Percentiles rank a stretch among this genome's conserved stretches.
Evolutionary conservation across 2,329 filamentous ascomycete species (phyloP).

Genomic region (Penicillium sp.): DNA sequence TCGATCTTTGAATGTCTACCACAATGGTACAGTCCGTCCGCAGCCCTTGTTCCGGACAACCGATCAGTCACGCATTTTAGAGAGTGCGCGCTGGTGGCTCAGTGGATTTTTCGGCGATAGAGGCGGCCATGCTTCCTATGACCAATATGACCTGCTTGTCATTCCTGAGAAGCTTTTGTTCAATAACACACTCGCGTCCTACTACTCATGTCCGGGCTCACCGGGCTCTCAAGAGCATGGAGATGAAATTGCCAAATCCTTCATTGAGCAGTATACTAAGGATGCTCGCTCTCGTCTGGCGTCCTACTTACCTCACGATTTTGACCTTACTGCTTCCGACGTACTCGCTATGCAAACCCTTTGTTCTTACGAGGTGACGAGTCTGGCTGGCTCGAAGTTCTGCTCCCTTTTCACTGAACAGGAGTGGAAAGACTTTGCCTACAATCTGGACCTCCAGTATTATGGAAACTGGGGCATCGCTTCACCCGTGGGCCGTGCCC

Average conservation of each 20-base stretch:
- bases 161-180: conserved; percentile 53
- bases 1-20: conserved; percentile 38
- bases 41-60: conserved; percentile 57
- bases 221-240: too few species aligned
- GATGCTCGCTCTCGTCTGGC: conserved; percentile 50
- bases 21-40: conserved; percentile 49
- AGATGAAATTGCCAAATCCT: conserved; percentile 21
- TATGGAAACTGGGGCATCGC: conserved; percentile 49
- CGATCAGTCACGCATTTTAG: conserved; percentile 54
- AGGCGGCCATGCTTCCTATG: conserved; percentile 28
- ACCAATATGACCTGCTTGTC: conserved; percentile 46
- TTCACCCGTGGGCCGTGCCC: conserved; percentile 53
- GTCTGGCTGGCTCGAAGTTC: conserved; percentile 53
- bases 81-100: conserved; percentile 49
- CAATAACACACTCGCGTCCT: conserved; percentile 45
- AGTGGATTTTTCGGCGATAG: conserved; percentile 34
- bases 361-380: conserved; percentile 56
- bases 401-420: conserved; percentile 56
- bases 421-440: conserved; percentile 58
- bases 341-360: conserved; percentile 54
- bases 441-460: conserved; percentile 54
- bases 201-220: too few species aligned
- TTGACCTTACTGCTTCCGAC: conserved; percentile 52
- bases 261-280: conserved; percentile 49
- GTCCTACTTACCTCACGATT: conserved; percentile 48